Evolutionary conservation across 768 basidiomycete species (phyloP).

Genomic region (Suillus brevipes): DNA sequence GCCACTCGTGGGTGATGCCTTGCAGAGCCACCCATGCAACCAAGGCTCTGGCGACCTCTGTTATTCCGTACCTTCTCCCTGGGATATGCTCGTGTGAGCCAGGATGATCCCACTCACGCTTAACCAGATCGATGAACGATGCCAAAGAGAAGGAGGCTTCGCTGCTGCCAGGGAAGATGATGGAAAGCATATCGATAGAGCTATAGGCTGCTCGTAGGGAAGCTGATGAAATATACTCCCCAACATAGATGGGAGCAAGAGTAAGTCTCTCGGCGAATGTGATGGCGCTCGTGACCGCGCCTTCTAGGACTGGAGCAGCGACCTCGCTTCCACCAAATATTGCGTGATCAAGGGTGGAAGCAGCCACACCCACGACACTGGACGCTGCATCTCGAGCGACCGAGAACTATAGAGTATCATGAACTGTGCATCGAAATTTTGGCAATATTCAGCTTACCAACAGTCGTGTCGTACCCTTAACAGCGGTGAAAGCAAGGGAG

Average conservation of each 20-base stretch:
- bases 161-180: slow-evolving; percentile 71
- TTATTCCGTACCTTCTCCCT: slow-evolving; percentile 59
- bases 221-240: slow-evolving; percentile 75
- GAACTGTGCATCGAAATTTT: slow-evolving; percentile 8
- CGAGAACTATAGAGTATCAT: slow-evolving; percentile 54
- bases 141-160: slow-evolving; percentile 82
- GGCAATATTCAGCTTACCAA: slow-evolving; percentile 50
- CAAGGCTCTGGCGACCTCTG: slow-evolving; percentile 66
- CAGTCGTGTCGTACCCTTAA: slow-evolving; percentile 65
- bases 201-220: slow-evolving; percentile 72
- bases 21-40: slow-evolving; percentile 82
- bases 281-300: slow-evolving; percentile 60
- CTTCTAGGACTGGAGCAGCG: slow-evolving; percentile 56
- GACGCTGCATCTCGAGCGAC: slow-evolving; percentile 63
- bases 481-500: slow-evolving; percentile 65
- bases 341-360: slow-evolving; percentile 62
- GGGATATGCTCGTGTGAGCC: slow-evolving; percentile 53
- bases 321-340: slow-evolving; percentile 63
- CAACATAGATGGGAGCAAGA: slow-evolving; percentile 71
- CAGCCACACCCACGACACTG: slow-evolving; percentile 57
- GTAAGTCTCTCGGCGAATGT: slow-evolving; percentile 69
- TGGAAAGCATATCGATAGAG: slow-evolving; percentile 71
- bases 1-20: slow-evolving; percentile 78
- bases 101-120: slow-evolving; percentile 69
- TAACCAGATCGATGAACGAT: slow-evolving; percentile 79